These are phyloP conservation scores for Eucalyptus camaldulensis DNA, from an alignment of 345 rosid species.

Conservation along the genomic window DNA sequence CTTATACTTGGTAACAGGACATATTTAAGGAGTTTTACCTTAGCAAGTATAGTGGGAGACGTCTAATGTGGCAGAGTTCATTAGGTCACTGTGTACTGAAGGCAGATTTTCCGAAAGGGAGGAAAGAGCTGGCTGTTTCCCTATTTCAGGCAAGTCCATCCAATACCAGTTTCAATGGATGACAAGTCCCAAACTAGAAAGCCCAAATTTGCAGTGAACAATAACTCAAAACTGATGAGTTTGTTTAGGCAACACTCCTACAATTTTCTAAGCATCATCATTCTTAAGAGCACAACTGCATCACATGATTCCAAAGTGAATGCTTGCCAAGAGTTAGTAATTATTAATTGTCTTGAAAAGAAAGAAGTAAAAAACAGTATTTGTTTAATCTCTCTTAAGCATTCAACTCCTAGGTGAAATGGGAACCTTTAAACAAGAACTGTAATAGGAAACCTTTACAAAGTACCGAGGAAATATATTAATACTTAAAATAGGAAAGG, in stretches of 20 bases:
- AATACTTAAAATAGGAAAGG: background rate
- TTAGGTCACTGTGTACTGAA: conserved; percentile 95
- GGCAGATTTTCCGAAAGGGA: conserved; percentile 82
- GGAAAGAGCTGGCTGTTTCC: conserved; percentile 96
- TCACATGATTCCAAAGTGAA: background rate
- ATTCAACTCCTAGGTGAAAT: background rate
- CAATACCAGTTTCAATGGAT: background rate
- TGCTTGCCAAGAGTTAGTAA: background rate
- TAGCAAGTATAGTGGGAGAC: conserved; percentile 95
- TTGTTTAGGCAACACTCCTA: background rate
- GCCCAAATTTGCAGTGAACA: background rate
- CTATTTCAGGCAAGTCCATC: conserved; percentile 70
- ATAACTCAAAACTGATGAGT: background rate
- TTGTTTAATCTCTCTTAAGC: background rate
- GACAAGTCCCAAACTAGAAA: background rate
- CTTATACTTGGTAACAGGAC: conserved; percentile 39
- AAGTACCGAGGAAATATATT: background rate
- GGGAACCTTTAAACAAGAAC: background rate
- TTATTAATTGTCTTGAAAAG: background rate
- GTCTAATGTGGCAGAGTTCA: conserved; percentile 97
- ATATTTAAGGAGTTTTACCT: conserved; percentile 95
- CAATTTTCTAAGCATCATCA: background rate
- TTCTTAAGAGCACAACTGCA: background rate
- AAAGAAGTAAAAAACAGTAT: background rate
- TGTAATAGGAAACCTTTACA: background rate